A percentile compares a stretch with the other conserved stretches of the same genome.
Evolutionary conservation across 371 early-diverging fungal genomes (phyloP).

Genomic region (Phascolomyces articulosus): DNA sequence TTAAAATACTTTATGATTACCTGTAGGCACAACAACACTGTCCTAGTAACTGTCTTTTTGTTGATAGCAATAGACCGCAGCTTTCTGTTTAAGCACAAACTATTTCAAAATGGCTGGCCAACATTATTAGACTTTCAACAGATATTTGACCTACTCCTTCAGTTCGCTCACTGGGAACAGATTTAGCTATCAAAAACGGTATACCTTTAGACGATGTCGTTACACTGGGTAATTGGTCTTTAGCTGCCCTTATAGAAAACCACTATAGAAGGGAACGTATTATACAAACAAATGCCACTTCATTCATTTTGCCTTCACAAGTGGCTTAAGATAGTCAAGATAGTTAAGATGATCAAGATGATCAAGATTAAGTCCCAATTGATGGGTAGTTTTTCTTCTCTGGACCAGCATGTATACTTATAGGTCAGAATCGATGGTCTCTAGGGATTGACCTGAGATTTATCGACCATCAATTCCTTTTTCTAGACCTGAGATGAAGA

Average conservation of each 20-base stretch:
- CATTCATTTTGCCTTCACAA: no score
- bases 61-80: not conserved
- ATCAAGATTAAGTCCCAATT: no score
- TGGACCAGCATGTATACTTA: no score
- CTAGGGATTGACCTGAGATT: no score
- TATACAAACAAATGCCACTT: not conserved
- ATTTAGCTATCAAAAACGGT: conserved; percentile 5
- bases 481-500: no score
- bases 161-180: conserved; percentile 9
- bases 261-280: not conserved
- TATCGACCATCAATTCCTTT: no score
- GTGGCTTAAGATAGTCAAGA: no score
- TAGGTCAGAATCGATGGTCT: no score
- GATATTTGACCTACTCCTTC: not conserved
- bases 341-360: no score
- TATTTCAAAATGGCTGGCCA: not conserved
- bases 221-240: conserved; percentile 13
- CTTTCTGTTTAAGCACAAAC: not conserved
- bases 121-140: not conserved
- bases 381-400: no score
- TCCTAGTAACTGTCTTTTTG: conserved; percentile 4
- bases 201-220: conserved; percentile 9
- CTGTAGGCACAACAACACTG: not conserved
- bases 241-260: not conserved
- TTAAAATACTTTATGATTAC: conserved; percentile 3